A percentile compares a stretch with the other conserved stretches of the same genome.
phyloP scores from a whole-genome alignment of 352 stramenopile species.

The Phytophthora chlamydospora region DNA sequence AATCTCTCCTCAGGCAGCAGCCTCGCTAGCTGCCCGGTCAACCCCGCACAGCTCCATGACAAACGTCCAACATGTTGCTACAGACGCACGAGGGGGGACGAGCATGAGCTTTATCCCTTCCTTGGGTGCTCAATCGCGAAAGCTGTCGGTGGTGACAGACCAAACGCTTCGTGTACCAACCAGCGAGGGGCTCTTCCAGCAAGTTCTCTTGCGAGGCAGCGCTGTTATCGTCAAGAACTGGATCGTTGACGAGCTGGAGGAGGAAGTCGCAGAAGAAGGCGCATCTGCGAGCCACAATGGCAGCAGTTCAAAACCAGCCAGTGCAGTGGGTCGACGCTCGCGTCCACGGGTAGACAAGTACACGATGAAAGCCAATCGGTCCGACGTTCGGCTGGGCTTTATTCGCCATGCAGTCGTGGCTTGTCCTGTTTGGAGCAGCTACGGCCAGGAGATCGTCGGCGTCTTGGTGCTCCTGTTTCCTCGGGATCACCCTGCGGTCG shows the following conservation, averaged over 20 bases:
- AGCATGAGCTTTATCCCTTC: slow-evolving; percentile 39
- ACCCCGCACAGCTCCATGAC: slow-evolving; percentile 11
- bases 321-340: slow-evolving; percentile 6
- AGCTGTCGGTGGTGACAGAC: slow-evolving; percentile 67
- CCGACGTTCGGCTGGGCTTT: slow-evolving; percentile 60
- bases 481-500: slow-evolving; percentile 27
- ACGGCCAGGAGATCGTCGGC: slow-evolving; percentile 67
- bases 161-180: slow-evolving; percentile 57
- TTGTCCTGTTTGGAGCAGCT: slow-evolving; percentile 73
- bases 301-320: slow-evolving; percentile 1
- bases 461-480: slow-evolving; percentile 72
- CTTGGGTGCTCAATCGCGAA: slow-evolving; percentile 43
- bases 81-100: slow-evolving; percentile 9
- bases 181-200: slow-evolving; percentile 62
- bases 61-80: slow-evolving; percentile 8
- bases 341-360: slow-evolving; percentile 34
- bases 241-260: slow-evolving; percentile 36
- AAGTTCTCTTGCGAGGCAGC: slow-evolving; percentile 53
- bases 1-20: slow-evolving; percentile 41
- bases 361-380: slow-evolving; percentile 40
- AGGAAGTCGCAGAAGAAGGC: slow-evolving; percentile 12
- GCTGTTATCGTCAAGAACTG: slow-evolving; percentile 63
- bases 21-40: slow-evolving; percentile 7
- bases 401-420: slow-evolving; percentile 66
- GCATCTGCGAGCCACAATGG: slow-evolving; percentile 1